Evolutionary conservation across 352 stramenopile species (phyloP).

Genomic region (Globisporangium rhizosaccharum): DNA sequence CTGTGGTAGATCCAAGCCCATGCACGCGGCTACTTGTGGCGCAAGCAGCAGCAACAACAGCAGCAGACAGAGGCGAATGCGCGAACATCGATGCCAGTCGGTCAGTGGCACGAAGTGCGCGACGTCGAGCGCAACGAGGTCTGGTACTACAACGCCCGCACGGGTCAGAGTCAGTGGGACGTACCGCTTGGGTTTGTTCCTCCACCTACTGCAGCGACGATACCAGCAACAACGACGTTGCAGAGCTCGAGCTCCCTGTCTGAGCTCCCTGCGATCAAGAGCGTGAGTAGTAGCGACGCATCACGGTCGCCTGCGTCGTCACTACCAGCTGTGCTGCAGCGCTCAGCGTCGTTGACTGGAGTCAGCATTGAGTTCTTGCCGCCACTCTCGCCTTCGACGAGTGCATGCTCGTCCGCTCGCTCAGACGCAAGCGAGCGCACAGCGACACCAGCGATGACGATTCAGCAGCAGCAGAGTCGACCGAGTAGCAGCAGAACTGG

Average conservation of each 20-base stretch:
- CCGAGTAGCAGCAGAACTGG: conserved; percentile 4
- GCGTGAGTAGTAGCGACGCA: neutral
- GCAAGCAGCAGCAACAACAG: conserved; percentile 24
- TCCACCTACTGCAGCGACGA: neutral
- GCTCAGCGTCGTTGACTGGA: conserved; percentile 11
- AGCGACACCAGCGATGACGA: neutral
- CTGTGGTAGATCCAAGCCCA: conserved; percentile 55
- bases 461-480: conserved; percentile 2
- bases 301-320: neutral
- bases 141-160: conserved; percentile 80
- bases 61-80: conserved; percentile 7
- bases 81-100: neutral
- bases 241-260: conserved; percentile 13
- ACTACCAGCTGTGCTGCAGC: neutral
- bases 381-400: conserved; percentile 23
- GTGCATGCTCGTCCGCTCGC: conserved; percentile 24
- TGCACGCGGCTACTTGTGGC: conserved; percentile 44
- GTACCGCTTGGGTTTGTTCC: conserved; percentile 23
- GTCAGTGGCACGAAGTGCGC: conserved; percentile 68
- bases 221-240: neutral
- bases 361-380: conserved; percentile 11
- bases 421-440: conserved; percentile 20
- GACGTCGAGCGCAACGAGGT: conserved; percentile 61
- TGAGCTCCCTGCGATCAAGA: conserved; percentile 20
- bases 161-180: conserved; percentile 75